Base-by-base conservation (phyloP, 805 yeast genomes). In the Diddensiella transvaalensis region DNA sequence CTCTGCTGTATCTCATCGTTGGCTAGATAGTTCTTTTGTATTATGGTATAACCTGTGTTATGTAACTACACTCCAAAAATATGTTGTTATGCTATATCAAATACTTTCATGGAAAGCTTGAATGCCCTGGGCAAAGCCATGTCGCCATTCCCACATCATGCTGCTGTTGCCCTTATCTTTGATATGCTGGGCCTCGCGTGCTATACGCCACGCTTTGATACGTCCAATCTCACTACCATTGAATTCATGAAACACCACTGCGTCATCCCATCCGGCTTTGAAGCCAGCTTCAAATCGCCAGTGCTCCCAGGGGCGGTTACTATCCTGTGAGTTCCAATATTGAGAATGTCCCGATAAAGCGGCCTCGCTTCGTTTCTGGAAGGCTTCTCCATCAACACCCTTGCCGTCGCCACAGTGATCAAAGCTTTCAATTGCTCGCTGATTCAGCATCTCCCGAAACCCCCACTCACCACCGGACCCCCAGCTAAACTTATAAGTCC, bases 381-480 rank as follows among this genome's bases (percentile, higher is more conserved):
- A 70, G 17, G 47, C 49, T 3, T 37, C 42, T 4, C 49, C 26
- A 33, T 42, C 40, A 18, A 45, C 47, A 2, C 56, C 49, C 19
- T 60, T 59, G 5, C 62, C 59, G n/a, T 48, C 35, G 2, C 46
- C 48, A 0, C 58, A 53, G 37, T 74, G 51, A 17, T 18, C 4
- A 44, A 49, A 57, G 13, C 63, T 48, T 3, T 79, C 77, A 21
- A 81, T 64, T 5, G 81, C 77, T 0, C 87, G 88, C 45, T 69
- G 67, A 19, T 83, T 80, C 18, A 75, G 70, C 89, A 86, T 87
- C 32, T 88, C 85, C 21, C 76, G 74, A 67, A 87, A 83, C 43
- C 93, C 97, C 98, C 98, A 91, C 68, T 88, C 97, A 13, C 98
- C 98, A 38, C 97, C 97, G 60, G 83, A 84, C 1, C 97, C 97